Evolutionary conservation across 176 grass and related monocot genomes (phyloP), one percentile per base, ranked within the genome.

Genomic region (Zizania latifolia): DNA sequence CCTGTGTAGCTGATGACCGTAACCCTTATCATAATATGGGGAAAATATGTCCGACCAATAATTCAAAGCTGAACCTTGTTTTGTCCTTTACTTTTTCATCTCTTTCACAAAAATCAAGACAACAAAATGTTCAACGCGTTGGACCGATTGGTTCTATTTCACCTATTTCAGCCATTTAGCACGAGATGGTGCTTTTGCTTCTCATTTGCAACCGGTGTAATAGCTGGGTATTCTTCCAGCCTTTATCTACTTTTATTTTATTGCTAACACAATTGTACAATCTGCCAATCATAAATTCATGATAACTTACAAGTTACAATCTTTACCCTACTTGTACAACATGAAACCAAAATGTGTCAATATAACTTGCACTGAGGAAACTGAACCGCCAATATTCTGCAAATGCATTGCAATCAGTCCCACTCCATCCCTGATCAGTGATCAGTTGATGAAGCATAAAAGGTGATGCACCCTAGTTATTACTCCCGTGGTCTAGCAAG

Each of bases 401-500:
- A 67, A 72, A 83, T 68, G 80, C 31, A 10, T 82, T 8, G 38
- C 33, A 54, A 74, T 72, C 53, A 73, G 40, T 51, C 59, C 75
- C 44, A 50, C 62, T 53, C 48, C 48, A 9, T n/a, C 48, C 7
- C 22, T 22, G 68, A 59, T 87, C 61, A 35, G 41, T 21, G 68
- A 70, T 83, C 80, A 74, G 62, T 27, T 63, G 28, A 38, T 31
- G 33, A 16, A 83, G 51, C 56, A 61, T 40, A 30, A 40, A 60
- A 4, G 40, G 21, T 24, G 51, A 45, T 35, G 50, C 31, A 71
- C 29, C 31, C 32, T 19, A 32, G 8, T 58, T 80, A 85, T 69
- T 83, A 92, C 53, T 96, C 93, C 23, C 84, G 77, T 32, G 93
- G 93, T 44, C 93, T 83, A 37, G 93, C 93, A 62, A 96, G 84